Evolutionary conservation across 768 basidiomycete genomes (phyloP).

Genomic region (Kwoniella botswanensis): DNA sequence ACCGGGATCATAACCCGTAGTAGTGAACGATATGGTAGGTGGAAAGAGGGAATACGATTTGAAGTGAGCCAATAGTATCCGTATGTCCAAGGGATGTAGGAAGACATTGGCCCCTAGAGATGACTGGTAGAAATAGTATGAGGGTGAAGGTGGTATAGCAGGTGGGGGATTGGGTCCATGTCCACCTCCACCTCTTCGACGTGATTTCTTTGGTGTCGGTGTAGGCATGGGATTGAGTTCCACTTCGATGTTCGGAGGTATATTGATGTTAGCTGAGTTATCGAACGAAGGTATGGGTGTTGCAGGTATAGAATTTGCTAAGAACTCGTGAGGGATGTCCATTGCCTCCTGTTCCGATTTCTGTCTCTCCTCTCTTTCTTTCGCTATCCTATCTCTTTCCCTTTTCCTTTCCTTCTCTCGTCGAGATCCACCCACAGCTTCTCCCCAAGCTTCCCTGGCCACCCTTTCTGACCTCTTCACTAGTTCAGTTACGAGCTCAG

Average conservation of each 20-base stretch:
- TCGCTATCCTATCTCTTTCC: conserved; percentile 39
- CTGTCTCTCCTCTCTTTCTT: conserved; percentile 31
- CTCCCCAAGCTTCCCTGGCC: conserved; percentile 58
- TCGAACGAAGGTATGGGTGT: conserved; percentile 11
- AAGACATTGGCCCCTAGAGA: conserved; percentile 88
- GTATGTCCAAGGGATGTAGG: conserved; percentile 94
- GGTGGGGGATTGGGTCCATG: conserved; percentile 58
- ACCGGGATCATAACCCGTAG: conserved; percentile 67
- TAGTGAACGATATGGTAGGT: conserved; percentile 75
- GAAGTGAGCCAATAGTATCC: conserved; percentile 82
- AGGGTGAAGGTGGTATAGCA: conserved; percentile 81
- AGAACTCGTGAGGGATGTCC: conserved; percentile 38
- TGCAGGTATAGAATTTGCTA: conserved; percentile 21
- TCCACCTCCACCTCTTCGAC: conserved; percentile 24
- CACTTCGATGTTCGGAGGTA: conserved; percentile 39
- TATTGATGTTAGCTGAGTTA: conserved; percentile 24
- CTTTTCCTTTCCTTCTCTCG: conserved; percentile 40
- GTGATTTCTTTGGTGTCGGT: conserved; percentile 26
- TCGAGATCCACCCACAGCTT: conserved; percentile 45
- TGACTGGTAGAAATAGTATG: conserved; percentile 96
- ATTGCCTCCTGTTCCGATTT: conserved; percentile 13
- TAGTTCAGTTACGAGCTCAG: conserved; percentile 71
- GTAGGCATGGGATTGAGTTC: conserved; percentile 42
- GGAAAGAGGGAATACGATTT: conserved; percentile 75
- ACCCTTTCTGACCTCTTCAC: conserved; percentile 71